These are phyloP conservation scores for Flaveria bidentis DNA, from an alignment of 129 eudicot species.

Conservation along the genomic window DNA sequence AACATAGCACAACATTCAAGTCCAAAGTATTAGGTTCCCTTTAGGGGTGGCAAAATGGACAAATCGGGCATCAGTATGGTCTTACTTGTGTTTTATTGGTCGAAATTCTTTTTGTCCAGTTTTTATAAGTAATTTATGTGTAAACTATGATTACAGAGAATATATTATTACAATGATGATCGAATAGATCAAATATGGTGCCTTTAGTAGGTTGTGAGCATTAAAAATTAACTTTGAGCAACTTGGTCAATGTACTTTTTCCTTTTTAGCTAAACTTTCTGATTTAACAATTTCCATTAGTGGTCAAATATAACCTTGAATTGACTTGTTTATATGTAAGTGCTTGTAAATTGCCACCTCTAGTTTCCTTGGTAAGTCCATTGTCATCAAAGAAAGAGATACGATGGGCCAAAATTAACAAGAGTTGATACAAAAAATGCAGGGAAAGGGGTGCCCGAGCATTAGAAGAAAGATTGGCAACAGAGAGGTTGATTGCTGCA, in stretches of 20 bases:
- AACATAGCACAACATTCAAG: background rate
- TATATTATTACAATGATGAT: too few relatives aligned
- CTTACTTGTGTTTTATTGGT: background rate
- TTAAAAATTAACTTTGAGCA: background rate
- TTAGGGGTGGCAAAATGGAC: background rate
- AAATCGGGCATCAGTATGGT: background rate
- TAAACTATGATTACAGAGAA: too few relatives aligned
- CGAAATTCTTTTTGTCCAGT: too few relatives aligned
- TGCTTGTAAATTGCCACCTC: too few relatives aligned
- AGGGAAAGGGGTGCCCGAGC: conserved; percentile 99
- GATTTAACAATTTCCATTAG: background rate
- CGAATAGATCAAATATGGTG: background rate
- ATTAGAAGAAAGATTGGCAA: conserved; percentile 89
- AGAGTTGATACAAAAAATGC: conserved; percentile 28
- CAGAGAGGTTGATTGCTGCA: conserved; percentile 64
- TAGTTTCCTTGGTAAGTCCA: too few relatives aligned
- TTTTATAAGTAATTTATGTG: too few relatives aligned
- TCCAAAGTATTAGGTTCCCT: conserved; percentile 10
- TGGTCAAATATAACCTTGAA: background rate
- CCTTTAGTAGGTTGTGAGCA: background rate
- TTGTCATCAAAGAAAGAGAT: too few relatives aligned
- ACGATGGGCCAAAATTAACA: background rate
- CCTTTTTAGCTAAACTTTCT: background rate
- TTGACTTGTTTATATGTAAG: background rate
- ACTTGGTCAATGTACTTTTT: background rate